Evolutionary conservation across 2,329 filamentous ascomycete species (phyloP), one percentile per base, ranked within the genome.

Genomic region (Cryoendolithus antarcticus): DNA sequence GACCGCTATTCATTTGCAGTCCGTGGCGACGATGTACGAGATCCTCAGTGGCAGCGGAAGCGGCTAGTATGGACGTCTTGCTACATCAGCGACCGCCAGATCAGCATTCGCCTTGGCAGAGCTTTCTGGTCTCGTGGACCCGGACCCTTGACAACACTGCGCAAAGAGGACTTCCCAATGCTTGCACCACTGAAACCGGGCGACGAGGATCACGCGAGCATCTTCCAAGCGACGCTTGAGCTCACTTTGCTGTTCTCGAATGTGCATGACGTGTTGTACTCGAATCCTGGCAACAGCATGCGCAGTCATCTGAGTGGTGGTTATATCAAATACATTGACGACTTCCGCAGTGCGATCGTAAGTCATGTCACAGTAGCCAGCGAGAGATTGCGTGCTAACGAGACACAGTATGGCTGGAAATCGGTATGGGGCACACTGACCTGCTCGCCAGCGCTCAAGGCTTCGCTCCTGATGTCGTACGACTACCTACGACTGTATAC

Each of bases 91-190:
- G 77, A 82, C 50, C 65, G 77, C 9, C 68, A 80, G 45, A 80
- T 84, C 9, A 82, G 78, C 6, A 81, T 83, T 24, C 69, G 80
- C 4, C 72, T 83, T 30, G 80, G 80, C 6, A 75, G 79, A 45
- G 80, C 77, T 0, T 85, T 84, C 52, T 85, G 80, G 80, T 80
- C 77, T 32, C 68, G 80, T 44, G 80, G 80, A 0, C 80, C 80
- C 0, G 79, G 78, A 0, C 77, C 77, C 1, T 69, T 81, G 47
- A 76, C 76, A 5, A 72, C 76, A 11, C 62, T 82, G 24, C 66
- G 72, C 44, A 75, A 75, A 24, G 72, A 77, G 41, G 78, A 82
- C 49, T 83, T 82, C 43, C 78, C 79, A 0, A 78, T 77, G 7
- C 58, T 84, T 9, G 70, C 76, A 30, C 74, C 75, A 0, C 62